These are phyloP conservation scores for Mycena chlorophos DNA, from an alignment of 768 basidiomycete genomes.

Conservation along the genomic window DNA sequence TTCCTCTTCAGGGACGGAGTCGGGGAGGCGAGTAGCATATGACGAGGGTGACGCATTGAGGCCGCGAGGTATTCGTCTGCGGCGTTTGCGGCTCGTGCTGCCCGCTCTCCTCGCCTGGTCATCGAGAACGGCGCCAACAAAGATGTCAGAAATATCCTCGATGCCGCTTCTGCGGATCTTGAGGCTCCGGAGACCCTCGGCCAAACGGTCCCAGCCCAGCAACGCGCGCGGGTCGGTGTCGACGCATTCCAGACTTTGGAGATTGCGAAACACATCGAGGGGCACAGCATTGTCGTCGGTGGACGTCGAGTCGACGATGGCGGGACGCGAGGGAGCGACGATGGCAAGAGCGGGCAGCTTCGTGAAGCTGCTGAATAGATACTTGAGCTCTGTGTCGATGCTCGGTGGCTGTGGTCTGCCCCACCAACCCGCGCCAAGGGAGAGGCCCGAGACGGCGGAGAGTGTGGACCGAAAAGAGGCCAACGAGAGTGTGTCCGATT, in stretches of 20 bases:
- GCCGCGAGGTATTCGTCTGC: conserved; percentile 43
- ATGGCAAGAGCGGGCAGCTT: conserved; percentile 80
- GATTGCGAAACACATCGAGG: conserved; percentile 80
- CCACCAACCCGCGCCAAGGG: conserved; percentile 78
- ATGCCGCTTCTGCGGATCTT: conserved; percentile 78
- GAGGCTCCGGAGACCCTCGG: conserved; percentile 69
- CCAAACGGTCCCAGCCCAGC: conserved; percentile 80
- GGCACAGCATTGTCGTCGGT: conserved; percentile 77
- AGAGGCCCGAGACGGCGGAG: conserved; percentile 73
- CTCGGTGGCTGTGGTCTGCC: conserved; percentile 53
- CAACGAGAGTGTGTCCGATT: conserved; percentile 72
- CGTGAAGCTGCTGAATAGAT: conserved; percentile 87
- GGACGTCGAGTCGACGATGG: conserved; percentile 70
- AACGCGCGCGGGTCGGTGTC: conserved; percentile 83
- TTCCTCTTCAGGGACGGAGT: conserved; percentile 55
- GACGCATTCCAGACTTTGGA: conserved; percentile 70
- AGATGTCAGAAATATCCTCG: conserved; percentile 76
- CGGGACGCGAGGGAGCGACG: conserved; percentile 59
- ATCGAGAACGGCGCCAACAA: conserved; percentile 77
- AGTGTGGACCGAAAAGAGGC: conserved; percentile 75
- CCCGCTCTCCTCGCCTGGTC: conserved; percentile 69
- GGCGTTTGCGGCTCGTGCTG: conserved; percentile 46
- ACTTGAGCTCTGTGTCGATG: conserved; percentile 77
- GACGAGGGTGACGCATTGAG: conserved; percentile 46
- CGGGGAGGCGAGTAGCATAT: conserved; percentile 51